Base-by-base conservation (phyloP, 164 flowering plant species). In the Tetracentron sinense region DNA sequence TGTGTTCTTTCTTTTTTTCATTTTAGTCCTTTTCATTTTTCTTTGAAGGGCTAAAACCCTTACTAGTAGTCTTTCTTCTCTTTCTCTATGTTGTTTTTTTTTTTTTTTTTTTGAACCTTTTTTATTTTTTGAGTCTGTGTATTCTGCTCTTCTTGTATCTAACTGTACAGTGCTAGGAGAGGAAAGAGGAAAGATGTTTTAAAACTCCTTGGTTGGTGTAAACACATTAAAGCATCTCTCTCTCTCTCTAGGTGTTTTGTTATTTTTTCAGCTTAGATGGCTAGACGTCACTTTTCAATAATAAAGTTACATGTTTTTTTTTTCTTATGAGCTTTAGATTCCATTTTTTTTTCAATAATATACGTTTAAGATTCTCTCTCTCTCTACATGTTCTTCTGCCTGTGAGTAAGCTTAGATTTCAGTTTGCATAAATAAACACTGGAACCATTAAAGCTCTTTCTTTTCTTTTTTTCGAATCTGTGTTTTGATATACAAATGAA, bases 1-100 rank as follows among this genome's bases (percentile, higher is more conserved):
- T 26, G 56, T 53, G 56, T 53, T 0, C 20, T 17, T 22, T 10
- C 11, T 50, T 22, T 27, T 46, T 10, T 51, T n/a, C 10, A 14
- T 25, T 56, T 66, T 65, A 17, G 62, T 73, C 73, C 70, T 71
- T 71, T 65, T 72, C 22, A 55, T 72, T 76, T 79, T 74, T 62
- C 65, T 61, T 64, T 61, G 55, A 60, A 70, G 80, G 78, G 80
- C 66, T 47, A 25, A 62, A 68, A 64, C 17, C 11, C 6, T 57
- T 1, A 33, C 26, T 19, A 0, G 19, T 30, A 8, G 6, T 56
- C 44, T 14, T 49, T 2, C 8, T 49, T 46, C 28, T 23, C 30
- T 59, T 28, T 49, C 54, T 61, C 12, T 42, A 46, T 20, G 51
- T 54, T 20, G 19, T 35, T 64, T 31, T 51, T 50, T 44, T 14